Base-by-base conservation (phyloP, 495 filamentous ascomycete species). In the Penicillium soppii region DNA sequence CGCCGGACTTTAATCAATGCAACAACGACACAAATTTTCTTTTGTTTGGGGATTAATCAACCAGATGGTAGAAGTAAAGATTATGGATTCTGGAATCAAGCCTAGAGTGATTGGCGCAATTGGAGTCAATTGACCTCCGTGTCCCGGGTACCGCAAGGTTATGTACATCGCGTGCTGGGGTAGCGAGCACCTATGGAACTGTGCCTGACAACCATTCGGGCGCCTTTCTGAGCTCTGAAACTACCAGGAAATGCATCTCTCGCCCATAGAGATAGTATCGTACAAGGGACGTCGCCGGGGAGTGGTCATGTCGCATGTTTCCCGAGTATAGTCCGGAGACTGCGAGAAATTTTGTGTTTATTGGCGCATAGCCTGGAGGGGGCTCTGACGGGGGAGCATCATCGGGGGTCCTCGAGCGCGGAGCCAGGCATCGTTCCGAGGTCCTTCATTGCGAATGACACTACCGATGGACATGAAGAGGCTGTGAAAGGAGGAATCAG, bases 391-490 rank as follows among this genome's bases (percentile, higher is more conserved):
- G 52, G 74, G 72, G 38, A 75, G 74, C 61, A 77, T 77, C 56
- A 77, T 73, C 7, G 74, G 72, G 46, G 71, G 71, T 26, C 71
- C 71, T 5, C 69, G 67, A 42, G 72, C 72, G 25, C 74, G 74
- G 50, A 73, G 70, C 71, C 72, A 77, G 56, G 71, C 70, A 57
- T 77, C 72, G 61, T 73, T 73, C 54, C 68, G 59, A 38, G 72
- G 72, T 47, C 81, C 81, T 58, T 96, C 92, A 15, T 91, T 88
- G 64, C 94, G 87, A 60, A 98, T 97, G 16, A 92, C 91, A 57
- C 89, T 95, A 53, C 94, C 94, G 61, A 98, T 96, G 30, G 88
- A 92, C 94, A 98, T 98, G 80, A 98, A 98, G 71, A 97, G 96
- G 17, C 94, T 98, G 39, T 19, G 39, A 17, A 7, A 46, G 25